phyloP scores from a whole-genome alignment of 2,329 filamentous ascomycete genomes.

The Hortaea werneckii region DNA sequence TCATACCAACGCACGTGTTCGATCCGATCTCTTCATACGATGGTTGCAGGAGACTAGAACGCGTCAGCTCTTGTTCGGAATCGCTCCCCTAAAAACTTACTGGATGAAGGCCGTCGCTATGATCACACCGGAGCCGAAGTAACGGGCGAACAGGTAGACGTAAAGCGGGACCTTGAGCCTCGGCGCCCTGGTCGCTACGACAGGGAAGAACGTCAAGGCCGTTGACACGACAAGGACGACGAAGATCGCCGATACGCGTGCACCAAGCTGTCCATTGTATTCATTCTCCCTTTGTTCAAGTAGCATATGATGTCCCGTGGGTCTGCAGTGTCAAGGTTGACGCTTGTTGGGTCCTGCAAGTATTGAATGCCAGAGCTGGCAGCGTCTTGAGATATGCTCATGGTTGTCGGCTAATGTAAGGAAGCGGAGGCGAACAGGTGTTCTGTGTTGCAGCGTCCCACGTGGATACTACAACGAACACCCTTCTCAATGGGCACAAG shows the following conservation, averaged over 20 bases:
- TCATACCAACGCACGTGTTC: slow-evolving; percentile 43
- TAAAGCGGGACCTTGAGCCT: slow-evolving; percentile 31
- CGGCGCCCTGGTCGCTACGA: slow-evolving; percentile 32
- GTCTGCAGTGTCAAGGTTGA: slow-evolving; percentile 4
- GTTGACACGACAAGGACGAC: slow-evolving; percentile 36
- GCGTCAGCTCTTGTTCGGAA: background rate
- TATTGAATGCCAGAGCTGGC: background rate
- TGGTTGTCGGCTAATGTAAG: background rate
- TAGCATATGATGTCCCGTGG: slow-evolving; percentile 41
- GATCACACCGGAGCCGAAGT: slow-evolving; percentile 40
- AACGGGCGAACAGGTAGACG: slow-evolving; percentile 38
- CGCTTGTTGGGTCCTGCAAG: slow-evolving; percentile 1
- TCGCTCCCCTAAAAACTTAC: slow-evolving; percentile 9
- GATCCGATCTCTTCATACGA: slow-evolving; percentile 24
- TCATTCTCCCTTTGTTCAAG: slow-evolving; percentile 38
- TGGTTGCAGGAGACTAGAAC: background rate
- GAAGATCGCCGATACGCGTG: slow-evolving; percentile 35
- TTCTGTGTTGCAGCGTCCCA: background rate
- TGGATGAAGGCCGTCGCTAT: slow-evolving; percentile 40
- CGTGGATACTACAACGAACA: background rate
- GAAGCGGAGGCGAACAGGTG: background rate
- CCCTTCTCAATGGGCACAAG: background rate
- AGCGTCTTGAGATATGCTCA: background rate
- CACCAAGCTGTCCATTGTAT: slow-evolving; percentile 42
- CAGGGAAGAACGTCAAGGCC: slow-evolving; percentile 35